Base-by-base conservation (phyloP, 2,329 filamentous ascomycete species). In the Ambrosiella beaveri region DNA sequence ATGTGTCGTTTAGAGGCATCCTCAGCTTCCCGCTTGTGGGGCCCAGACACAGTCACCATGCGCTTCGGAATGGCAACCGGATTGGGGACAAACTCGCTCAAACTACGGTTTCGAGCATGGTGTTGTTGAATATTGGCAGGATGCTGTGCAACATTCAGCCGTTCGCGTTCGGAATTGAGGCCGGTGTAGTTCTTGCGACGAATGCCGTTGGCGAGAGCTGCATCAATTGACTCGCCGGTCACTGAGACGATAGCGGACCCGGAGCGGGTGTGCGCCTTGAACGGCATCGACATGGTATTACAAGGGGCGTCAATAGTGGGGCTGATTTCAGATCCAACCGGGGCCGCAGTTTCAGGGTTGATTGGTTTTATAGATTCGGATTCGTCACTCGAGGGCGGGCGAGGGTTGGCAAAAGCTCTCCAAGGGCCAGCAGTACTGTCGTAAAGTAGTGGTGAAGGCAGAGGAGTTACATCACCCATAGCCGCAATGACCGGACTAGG, bases 11-110 rank as follows among this genome's bases (percentile, higher is more conserved):
- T 70, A 19, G 65, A 69, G 65, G 71, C 71, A 62, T 64, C 58
- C 35, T 61, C 53, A 17, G 69, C 71, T 56, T 64, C 69, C 64
- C 65, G 75, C 63, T 68, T 66, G 59, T 79, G 79, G 1, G 81
- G 74, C 0, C 81, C 81, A 5, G 84, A 85, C 13, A 93, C 81
- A 0, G 85, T 87, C 58, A 86, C 77, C 62, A 88, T 83, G 49
- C 88, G 80, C 65, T 81, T 86, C 0, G 84, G 76, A 54, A 85
- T 77, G 49, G 81, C 75, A 62, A 84, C 73, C 4, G 79, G 73
- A 57, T 93, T 86, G 1, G 89, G 88, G 0, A 82, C 77, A 68
- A 95, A 95, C 63, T 96, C 90, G 71, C 89, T 95, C 35, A 93
- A 73, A 69, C 90, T 96, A 64, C 90, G 79, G 68, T 93, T 89